Evolutionary conservation across 2,329 filamentous ascomycete genomes (phyloP).

Genomic region (Botrytis fragariae): DNA sequence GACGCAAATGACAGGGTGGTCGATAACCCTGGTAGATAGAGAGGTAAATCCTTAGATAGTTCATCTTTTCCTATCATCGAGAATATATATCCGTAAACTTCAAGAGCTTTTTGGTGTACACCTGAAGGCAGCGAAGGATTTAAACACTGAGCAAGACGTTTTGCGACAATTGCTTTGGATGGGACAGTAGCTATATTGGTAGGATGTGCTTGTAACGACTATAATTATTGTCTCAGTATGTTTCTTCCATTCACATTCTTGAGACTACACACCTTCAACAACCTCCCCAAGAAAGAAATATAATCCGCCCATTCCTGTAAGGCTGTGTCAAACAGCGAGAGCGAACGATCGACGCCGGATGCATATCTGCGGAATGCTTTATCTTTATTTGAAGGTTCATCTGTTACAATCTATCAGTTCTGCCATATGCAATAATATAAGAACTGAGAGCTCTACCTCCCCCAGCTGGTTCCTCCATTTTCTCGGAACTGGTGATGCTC

Average conservation of each 20-base stretch:
- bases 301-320: slow-evolving; percentile 99
- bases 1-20: slow-evolving; percentile 93
- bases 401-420: slow-evolving; percentile 37
- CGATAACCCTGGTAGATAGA: slow-evolving; percentile 88
- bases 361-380: slow-evolving; percentile 85
- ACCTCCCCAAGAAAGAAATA: slow-evolving; percentile 88
- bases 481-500: slow-evolving; percentile 70
- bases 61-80: slow-evolving; percentile 77
- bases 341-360: slow-evolving; percentile 77
- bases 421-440: neutral
- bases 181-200: slow-evolving; percentile 70
- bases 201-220: slow-evolving; percentile 87
- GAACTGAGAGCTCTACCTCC: slow-evolving; percentile 56
- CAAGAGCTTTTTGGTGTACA: slow-evolving; percentile 94
- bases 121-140: slow-evolving; percentile 91
- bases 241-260: slow-evolving; percentile 20
- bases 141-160: slow-evolving; percentile 90
- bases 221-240: slow-evolving; percentile 33
- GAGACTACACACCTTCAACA: slow-evolving; percentile 68
- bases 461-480: slow-evolving; percentile 76
- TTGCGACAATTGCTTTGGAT: slow-evolving; percentile 78
- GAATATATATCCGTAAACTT: slow-evolving; percentile 91
- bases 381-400: slow-evolving; percentile 58
- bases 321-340: slow-evolving; percentile 86
- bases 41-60: slow-evolving; percentile 74